Evolutionary conservation across 1,139 yeast species (phyloP).

Genomic region (Kluyveromyces marxianus): DNA sequence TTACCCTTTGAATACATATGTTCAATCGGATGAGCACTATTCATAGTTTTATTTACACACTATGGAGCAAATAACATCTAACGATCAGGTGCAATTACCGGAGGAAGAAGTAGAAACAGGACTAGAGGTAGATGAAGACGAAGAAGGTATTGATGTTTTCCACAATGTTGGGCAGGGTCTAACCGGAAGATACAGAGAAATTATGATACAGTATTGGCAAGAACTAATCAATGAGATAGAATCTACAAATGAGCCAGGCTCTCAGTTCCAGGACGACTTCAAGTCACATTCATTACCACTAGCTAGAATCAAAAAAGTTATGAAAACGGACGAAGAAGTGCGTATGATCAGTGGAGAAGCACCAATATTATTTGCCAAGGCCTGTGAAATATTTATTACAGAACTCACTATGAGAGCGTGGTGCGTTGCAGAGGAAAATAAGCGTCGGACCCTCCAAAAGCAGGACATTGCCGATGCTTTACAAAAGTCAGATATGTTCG

Average conservation of each 20-base stretch:
- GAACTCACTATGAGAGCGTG: slow-evolving; percentile 97
- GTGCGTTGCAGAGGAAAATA: slow-evolving; percentile 96
- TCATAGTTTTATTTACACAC: too few species aligned
- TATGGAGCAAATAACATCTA: background rate
- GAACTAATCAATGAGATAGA: slow-evolving; percentile 87
- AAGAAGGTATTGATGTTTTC: slow-evolving; percentile 58
- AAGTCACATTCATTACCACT: slow-evolving; percentile 90
- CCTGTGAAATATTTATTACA: slow-evolving; percentile 93
- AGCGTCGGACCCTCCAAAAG: slow-evolving; percentile 86
- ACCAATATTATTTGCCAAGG: slow-evolving; percentile 92
- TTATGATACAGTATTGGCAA: slow-evolving; percentile 97
- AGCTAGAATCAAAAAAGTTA: slow-evolving; percentile 85
- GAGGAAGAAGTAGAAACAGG: background rate
- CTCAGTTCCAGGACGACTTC: slow-evolving; percentile 46
- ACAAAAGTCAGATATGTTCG: slow-evolving; percentile 94
- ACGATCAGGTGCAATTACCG: background rate
- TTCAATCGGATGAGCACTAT: too few species aligned
- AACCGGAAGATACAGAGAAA: slow-evolving; percentile 70
- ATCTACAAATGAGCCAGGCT: slow-evolving; percentile 29
- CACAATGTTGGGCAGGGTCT: slow-evolving; percentile 92
- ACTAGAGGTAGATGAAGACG: slow-evolving; percentile 25
- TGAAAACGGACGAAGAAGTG: slow-evolving; percentile 97
- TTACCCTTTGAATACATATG: too few species aligned
- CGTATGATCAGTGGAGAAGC: slow-evolving; percentile 98
- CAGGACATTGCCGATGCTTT: slow-evolving; percentile 94